phyloP scores from a whole-genome alignment of 2,329 filamentous ascomycete species.

The Pseudocercospora pini-densiflorae region DNA sequence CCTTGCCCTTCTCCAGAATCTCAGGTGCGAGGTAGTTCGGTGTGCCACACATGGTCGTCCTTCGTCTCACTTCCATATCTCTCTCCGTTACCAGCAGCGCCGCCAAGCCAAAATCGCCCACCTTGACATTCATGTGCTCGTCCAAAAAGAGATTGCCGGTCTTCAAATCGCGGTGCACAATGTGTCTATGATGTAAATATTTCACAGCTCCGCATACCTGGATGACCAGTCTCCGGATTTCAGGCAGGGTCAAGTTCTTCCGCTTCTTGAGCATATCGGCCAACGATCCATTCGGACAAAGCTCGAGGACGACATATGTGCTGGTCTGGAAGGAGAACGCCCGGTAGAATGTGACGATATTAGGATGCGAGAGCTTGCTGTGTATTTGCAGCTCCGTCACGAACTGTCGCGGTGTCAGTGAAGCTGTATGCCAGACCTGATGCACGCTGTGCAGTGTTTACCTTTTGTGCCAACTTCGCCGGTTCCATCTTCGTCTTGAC shows the following conservation, averaged over 20 bases:
- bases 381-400: constrained; percentile 92
- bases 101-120: constrained; percentile 95
- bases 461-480: constrained; percentile 83
- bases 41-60: constrained; percentile 94
- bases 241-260: constrained; percentile 84
- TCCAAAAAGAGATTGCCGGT: constrained; percentile 99
- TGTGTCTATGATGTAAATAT: constrained; percentile 93
- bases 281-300: constrained; percentile 93
- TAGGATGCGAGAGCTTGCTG: constrained; percentile 94
- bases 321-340: constrained; percentile 88
- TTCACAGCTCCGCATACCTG: constrained; percentile 95
- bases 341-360: constrained; percentile 93
- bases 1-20: constrained; percentile 92
- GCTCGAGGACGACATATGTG: constrained; percentile 91
- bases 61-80: constrained; percentile 78
- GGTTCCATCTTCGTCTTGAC: constrained; percentile 81
- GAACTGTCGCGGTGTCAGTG: constrained; percentile 53
- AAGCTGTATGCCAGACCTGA: not conserved
- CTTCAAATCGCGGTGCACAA: constrained; percentile 96
- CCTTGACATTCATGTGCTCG: constrained; percentile 93
- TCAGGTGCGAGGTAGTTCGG: constrained; percentile 99
- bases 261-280: constrained; percentile 98
- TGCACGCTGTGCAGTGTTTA: constrained; percentile 39
- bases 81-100: constrained; percentile 89
- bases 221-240: constrained; percentile 6